phyloP scores from a whole-genome alignment of 306 rosid species.

The Prinsepia uniflora region DNA sequence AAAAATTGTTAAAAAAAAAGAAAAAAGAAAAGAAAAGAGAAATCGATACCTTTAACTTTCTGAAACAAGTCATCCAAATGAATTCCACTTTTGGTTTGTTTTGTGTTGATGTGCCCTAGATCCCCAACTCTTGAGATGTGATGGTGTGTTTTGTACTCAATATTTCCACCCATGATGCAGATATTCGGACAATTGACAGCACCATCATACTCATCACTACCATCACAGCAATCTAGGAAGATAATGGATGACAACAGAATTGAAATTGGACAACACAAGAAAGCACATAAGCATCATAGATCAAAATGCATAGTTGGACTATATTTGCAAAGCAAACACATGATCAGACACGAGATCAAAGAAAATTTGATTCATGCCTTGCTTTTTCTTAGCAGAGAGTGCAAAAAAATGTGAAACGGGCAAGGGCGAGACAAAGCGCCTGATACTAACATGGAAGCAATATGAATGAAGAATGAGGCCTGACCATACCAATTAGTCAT shows the following conservation, averaged over 20 bases:
- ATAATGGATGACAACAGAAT: constrained; percentile 25
- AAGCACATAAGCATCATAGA: not conserved
- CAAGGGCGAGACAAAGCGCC: constrained; percentile 1
- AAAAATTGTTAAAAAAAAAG: not conserved
- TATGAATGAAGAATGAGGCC: not conserved
- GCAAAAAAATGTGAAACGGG: not conserved
- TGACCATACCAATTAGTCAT: not conserved
- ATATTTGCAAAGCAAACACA: not conserved
- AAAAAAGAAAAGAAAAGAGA: constrained; percentile 3
- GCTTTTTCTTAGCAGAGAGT: not conserved
- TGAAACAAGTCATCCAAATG: constrained; percentile 50
- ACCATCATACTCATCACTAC: constrained; percentile 81
- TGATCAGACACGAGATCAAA: not conserved
- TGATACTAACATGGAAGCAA: not conserved
- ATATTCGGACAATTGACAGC: constrained; percentile 58
- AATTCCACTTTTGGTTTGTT: constrained; percentile 34
- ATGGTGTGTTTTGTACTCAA: constrained; percentile 36
- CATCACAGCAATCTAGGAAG: constrained; percentile 85
- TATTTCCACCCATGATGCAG: constrained; percentile 78
- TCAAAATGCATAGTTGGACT: not conserved
- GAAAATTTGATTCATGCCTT: not conserved
- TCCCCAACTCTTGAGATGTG: constrained; percentile 26
- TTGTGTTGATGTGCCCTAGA: constrained; percentile 15
- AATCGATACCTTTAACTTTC: constrained; percentile 47
- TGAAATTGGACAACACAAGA: constrained; percentile 7